Conservation (phyloP, 164 flowering plant species). For the Taxillus chinensis region DNA sequence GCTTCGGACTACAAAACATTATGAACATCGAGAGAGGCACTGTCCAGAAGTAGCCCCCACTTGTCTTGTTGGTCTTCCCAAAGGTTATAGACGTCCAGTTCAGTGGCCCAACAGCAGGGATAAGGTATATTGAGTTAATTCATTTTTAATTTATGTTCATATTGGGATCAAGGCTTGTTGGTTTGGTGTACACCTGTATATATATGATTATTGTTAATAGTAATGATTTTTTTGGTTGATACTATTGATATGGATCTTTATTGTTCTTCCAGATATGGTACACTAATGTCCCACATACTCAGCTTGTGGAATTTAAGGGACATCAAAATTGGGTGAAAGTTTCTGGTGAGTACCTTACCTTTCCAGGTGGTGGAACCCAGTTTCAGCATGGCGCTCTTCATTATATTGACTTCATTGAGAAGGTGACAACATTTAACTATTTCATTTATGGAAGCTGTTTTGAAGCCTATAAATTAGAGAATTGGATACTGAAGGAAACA, state of each 20-base stretch:
- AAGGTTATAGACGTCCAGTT: slow-evolving; percentile 67
- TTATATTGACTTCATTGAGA: slow-evolving; percentile 77
- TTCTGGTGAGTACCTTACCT: slow-evolving; percentile 76
- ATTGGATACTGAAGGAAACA: too few species aligned
- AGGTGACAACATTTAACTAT: slow-evolving; percentile 28
- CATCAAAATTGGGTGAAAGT: slow-evolving; percentile 98
- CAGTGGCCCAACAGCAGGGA: slow-evolving; percentile 95
- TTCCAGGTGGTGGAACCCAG: slow-evolving; percentile 99
- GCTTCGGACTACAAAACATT: slow-evolving; percentile 77
- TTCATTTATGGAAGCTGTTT: too few species aligned
- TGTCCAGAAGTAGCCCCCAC: slow-evolving; percentile 81
- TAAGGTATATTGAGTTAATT: slow-evolving; percentile 37
- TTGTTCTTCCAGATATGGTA: slow-evolving; percentile 75
- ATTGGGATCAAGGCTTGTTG: neutral
- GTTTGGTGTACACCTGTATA: neutral
- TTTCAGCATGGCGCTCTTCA: slow-evolving; percentile 91
- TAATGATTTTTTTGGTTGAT: too few species aligned
- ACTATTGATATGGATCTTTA: too few species aligned
- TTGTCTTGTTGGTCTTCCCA: slow-evolving; percentile 83
- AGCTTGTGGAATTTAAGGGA: slow-evolving; percentile 77
- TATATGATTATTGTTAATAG: neutral
- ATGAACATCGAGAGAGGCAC: slow-evolving; percentile 96
- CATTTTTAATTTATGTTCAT: neutral
- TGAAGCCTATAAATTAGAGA: too few species aligned
- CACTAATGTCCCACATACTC: slow-evolving; percentile 81